phyloP scores from a whole-genome alignment of 306 rosid genomes.

The Hippophae rhamnoides region DNA sequence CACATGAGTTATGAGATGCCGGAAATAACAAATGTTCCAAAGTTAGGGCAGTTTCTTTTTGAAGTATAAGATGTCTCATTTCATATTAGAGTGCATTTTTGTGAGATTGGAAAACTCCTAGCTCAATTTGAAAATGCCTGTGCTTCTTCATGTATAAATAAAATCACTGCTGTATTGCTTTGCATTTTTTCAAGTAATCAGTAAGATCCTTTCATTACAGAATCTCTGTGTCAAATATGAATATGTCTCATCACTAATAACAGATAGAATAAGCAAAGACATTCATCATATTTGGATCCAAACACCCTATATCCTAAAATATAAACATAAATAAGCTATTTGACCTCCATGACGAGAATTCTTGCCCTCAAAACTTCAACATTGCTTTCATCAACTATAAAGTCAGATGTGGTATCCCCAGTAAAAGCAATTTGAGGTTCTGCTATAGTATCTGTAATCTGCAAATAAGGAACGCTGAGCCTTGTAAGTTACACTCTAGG shows the following conservation, averaged over 20 bases:
- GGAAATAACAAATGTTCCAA: not conserved
- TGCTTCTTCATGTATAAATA: not conserved
- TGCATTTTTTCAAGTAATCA: not conserved
- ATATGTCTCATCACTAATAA: not conserved
- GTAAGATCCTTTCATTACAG: not conserved
- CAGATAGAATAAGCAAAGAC: not conserved
- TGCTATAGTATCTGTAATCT: constrained; percentile 65
- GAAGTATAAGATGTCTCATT: not conserved
- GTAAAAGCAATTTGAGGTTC: constrained; percentile 92
- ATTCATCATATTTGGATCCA: not conserved
- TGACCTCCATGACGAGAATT: constrained; percentile 82
- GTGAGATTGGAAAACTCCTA: not conserved
- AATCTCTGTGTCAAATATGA: not conserved
- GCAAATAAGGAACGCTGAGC: constrained; percentile 22
- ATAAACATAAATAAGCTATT: constrained; percentile 4
- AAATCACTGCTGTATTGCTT: not conserved
- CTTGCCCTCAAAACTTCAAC: constrained; percentile 63
- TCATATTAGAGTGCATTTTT: not conserved
- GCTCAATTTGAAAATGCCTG: not conserved
- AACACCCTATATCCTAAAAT: not conserved
- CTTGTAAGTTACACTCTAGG: constrained; percentile 4
- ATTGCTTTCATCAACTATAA: constrained; percentile 53
- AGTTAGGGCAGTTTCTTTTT: not conserved
- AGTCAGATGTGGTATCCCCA: constrained; percentile 79
- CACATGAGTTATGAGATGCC: not conserved